phyloP scores from a whole-genome alignment of 768 basidiomycete genomes.

The Rossbeevera mucosa region DNA sequence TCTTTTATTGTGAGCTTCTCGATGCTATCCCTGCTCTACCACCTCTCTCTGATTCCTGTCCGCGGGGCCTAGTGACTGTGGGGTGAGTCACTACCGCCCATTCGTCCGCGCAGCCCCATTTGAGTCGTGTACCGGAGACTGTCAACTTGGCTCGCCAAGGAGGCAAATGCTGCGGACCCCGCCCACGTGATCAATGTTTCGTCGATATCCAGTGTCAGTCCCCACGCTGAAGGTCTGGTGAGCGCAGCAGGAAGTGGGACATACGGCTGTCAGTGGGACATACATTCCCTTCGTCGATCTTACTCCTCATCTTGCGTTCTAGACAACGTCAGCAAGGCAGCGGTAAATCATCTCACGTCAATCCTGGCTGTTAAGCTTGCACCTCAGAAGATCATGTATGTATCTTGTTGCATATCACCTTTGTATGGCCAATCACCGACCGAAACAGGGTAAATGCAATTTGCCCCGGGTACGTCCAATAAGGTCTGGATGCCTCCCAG shows the following conservation, averaged over 20 bases:
- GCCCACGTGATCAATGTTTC: conserved; percentile 82
- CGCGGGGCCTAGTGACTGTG: conserved; percentile 36
- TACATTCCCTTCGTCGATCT: not conserved
- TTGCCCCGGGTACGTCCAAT: conserved; percentile 58
- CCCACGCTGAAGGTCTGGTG: conserved; percentile 44
- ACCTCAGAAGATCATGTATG: conserved; percentile 60
- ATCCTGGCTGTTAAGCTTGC: conserved; percentile 64
- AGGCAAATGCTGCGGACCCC: conserved; percentile 57
- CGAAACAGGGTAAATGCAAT: conserved; percentile 72
- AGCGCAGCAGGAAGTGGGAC: conserved; percentile 57
- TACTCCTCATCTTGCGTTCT: not conserved
- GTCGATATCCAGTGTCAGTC: conserved; percentile 56
- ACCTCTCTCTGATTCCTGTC: not conserved
- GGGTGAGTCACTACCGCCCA: conserved; percentile 29
- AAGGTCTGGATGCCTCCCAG: not conserved
- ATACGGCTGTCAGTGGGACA: conserved; percentile 69
- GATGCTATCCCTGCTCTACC: not conserved
- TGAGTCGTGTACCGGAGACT: conserved; percentile 12
- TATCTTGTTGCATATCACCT: conserved; percentile 6
- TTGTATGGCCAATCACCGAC: not conserved
- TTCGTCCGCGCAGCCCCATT: not conserved
- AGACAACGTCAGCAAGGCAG: conserved; percentile 86
- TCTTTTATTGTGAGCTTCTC: conserved; percentile 65
- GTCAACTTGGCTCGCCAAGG: conserved; percentile 58
- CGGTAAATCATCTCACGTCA: conserved; percentile 78